These are phyloP conservation scores for Sordariomycetes sp. DNA, from an alignment of 2,329 filamentous ascomycete genomes.

Conservation along the genomic window DNA sequence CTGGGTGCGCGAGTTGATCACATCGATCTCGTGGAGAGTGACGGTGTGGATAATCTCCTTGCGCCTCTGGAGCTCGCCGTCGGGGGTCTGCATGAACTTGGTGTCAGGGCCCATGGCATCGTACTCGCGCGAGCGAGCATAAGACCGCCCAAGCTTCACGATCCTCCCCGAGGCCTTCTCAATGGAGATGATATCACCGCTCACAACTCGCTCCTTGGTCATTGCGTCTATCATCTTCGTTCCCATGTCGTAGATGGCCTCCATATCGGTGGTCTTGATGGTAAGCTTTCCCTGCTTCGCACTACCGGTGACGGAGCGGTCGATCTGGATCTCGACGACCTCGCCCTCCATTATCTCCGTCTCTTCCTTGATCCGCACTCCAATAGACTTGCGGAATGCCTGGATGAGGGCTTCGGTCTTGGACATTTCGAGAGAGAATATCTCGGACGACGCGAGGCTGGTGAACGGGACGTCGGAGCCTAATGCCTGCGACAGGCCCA, in stretches of 20 bases:
- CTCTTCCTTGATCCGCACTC: constrained; percentile 96
- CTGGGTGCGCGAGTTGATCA: constrained; percentile 98
- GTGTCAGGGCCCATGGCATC: constrained; percentile 98
- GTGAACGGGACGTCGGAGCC: constrained; percentile 94
- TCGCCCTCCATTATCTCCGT: constrained; percentile 99
- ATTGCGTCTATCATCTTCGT: constrained; percentile 99
- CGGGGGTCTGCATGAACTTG: constrained; percentile 94
- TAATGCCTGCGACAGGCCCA: constrained; percentile 96
- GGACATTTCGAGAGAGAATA: constrained; percentile 98
- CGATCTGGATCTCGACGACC: constrained; percentile 97
- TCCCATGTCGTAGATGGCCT: constrained; percentile 98
- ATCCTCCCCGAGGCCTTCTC: constrained; percentile 98
- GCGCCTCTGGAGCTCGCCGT: constrained; percentile 92
- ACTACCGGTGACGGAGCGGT: constrained; percentile 87
- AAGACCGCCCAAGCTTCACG: constrained; percentile 89
- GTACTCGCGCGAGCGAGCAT: constrained; percentile 90
- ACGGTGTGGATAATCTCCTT: constrained; percentile 97
- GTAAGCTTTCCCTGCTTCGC: constrained; percentile 98
- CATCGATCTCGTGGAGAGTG: constrained; percentile 93
- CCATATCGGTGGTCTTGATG: constrained; percentile 99
- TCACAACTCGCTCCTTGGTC: constrained; percentile 98
- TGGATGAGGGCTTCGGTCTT: constrained; percentile 97
- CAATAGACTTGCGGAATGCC: constrained; percentile 97
- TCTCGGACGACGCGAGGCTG: constrained; percentile 87
- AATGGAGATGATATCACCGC: constrained; percentile 94